Evolutionary conservation across 2,329 filamentous ascomycete species (phyloP), one percentile per base, ranked within the genome.

Genomic region (Hysterium pulicare): DNA sequence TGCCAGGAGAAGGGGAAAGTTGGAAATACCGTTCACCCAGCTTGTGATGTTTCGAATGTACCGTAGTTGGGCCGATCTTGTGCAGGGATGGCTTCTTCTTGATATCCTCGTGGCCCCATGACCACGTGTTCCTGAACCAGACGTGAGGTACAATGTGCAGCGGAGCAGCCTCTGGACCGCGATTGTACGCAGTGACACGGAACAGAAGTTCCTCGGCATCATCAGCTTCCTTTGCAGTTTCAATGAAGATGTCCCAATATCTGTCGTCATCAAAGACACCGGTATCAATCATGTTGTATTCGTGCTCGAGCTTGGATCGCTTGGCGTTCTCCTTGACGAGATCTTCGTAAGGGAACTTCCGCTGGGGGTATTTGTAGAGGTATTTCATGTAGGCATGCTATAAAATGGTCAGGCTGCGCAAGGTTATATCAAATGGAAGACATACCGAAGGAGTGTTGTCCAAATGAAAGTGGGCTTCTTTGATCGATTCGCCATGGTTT

Each of bases 311-410:
- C 66, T 84, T 87, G 42, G 78, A 77, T 51, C 90, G 81, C 53
- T 76, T 80, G 33, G 83, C 90, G 62, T 95, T 97, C 61, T 94
- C 88, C 50, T 87, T 75, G 51, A 94, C 73, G 35, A 97, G 75
- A 51, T 95, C 83, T 66, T 96, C 78, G 73, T 97, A 97, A 2
- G 91, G 93, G 59, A 97, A 97, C 50, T 84, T 82, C 57, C 79
- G 80, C 70, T 97, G 91, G 1, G 93, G 93, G 58, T 96, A 94
- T 70, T 97, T 97, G 79, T 97, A 97, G 54, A 97, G 83, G 62
- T 84, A 94, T 69, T 97, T 97, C 91, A 97, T 97, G 74, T 97
- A 97, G 21, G 91, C 95, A 70, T 96, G 90, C 87, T 90, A 65
- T 22, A 46, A 44, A 13, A 20, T 3, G 33, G 38, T 52, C 24